Percentiles rank a stretch among this genome's conserved stretches.
These are phyloP conservation scores for Balamuthia mandrillaris DNA, from an alignment of 208 protist species.

Conservation along the genomic window DNA sequence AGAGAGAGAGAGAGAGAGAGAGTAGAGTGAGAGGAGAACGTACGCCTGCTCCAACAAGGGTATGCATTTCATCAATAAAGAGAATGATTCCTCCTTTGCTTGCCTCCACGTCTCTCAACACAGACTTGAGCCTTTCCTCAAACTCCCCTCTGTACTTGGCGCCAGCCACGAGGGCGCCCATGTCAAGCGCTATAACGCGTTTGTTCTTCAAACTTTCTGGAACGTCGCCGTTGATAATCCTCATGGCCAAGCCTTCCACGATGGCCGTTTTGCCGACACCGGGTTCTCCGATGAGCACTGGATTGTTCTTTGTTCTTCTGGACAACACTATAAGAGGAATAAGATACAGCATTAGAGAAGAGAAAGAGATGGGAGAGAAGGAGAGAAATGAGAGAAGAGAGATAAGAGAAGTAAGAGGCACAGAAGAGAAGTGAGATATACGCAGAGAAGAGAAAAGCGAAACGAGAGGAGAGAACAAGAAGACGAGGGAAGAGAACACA, in stretches of 20 bases:
- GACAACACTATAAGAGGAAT: slow-evolving; percentile 69
- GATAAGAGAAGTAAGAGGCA: too few species aligned
- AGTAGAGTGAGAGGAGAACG: background rate
- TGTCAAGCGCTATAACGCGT: slow-evolving; percentile 88
- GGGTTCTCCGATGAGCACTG: slow-evolving; percentile 93
- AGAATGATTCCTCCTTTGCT: slow-evolving; percentile 93
- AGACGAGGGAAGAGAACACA: slow-evolving; percentile 50
- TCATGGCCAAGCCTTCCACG: slow-evolving; percentile 87
- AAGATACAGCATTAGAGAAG: background rate
- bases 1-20: too few species aligned
- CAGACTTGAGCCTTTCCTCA: slow-evolving; percentile 98
- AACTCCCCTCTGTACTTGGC: slow-evolving; percentile 99
- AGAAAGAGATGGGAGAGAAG: too few species aligned
- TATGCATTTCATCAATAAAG: slow-evolving; percentile 99
- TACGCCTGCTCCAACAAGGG: slow-evolving; percentile 90
- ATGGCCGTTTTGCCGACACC: slow-evolving; percentile 77
- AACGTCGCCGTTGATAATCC: slow-evolving; percentile 88
- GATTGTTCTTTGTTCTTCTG: slow-evolving; percentile 99
- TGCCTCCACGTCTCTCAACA: slow-evolving; percentile 96
- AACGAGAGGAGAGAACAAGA: too few species aligned
- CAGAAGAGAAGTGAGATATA: too few species aligned
- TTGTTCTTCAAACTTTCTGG: slow-evolving; percentile 74
- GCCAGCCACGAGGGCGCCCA: slow-evolving; percentile 96
- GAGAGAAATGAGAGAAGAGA: too few species aligned
- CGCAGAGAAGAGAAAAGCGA: background rate